Base-by-base conservation (phyloP, 2,329 filamentous ascomycete genomes). In the Neopestalotiopsis sp. region DNA sequence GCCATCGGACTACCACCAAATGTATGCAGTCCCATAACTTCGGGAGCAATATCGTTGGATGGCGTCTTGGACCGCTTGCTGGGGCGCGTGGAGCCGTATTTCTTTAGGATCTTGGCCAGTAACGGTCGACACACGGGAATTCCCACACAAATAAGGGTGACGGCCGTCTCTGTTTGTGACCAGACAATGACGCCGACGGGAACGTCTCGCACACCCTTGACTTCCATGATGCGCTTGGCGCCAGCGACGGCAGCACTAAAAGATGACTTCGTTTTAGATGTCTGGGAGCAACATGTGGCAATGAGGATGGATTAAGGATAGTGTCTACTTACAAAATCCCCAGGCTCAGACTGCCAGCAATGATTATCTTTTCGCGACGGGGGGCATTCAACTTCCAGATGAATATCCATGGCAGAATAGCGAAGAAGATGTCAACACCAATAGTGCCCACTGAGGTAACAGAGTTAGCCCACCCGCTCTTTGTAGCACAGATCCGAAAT, bases 61-160 rank as follows among this genome's bases (percentile, higher is more conserved):
- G 62, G 57, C 14, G 58, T n/a, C 45, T 68, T 32, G 32, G 20
- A 70, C 65, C 58, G 64, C 56, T 61, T 67, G 32, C 52, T 67
- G 20, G 34, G 49, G 14, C 40, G 42, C 13, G 62, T 45, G 13
- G 58, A n/a, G 59, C 66, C 30, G 34, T 20, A 68, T 61, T 62
- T 67, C 56, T 61, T 67, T 17, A 72, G 20, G 24, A 58, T 49
- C 14, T 68, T 38, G 9, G 70, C 34, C 49, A 67, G 66, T 4
- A 67, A n/a, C 6, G 74, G 73, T 2, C 71, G 72, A 20, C 69
- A 74, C 12, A 71, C 68, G 10, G 73, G 71, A 24, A 75, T 73
- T 4, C 71, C 71, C 40, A 74, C 69, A 38, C 72, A 69, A 20
- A 74, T 70, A n/a, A 75, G 65, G 4, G 71, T 75, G 12, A 71